phyloP scores from a whole-genome alignment of 1,284 basidiomycete species.

The Ceratobasidium sp. region DNA sequence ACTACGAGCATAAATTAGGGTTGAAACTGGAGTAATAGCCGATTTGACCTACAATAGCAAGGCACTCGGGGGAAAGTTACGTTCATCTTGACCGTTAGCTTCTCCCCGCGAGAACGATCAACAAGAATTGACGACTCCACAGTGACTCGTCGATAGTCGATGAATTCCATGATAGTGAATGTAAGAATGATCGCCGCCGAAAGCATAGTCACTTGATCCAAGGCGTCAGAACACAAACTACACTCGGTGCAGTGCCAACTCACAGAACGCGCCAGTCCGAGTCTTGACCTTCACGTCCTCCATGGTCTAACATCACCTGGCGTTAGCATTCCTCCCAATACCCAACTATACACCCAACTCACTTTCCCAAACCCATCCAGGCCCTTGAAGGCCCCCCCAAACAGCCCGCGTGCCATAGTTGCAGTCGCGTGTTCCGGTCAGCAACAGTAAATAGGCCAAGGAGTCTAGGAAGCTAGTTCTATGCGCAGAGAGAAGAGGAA shows the following conservation, averaged over 20 bases:
- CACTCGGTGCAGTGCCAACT: constrained; percentile 54
- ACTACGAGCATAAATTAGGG: constrained; percentile 63
- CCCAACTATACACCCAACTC: constrained; percentile 49
- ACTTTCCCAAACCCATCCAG: constrained; percentile 99
- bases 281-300: constrained; percentile 99
- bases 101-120: constrained; percentile 94
- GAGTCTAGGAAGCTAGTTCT: background rate
- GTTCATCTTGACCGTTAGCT: constrained; percentile 91
- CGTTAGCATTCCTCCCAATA: background rate
- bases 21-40: too few species aligned
- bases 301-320: constrained; percentile 64
- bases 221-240: constrained; percentile 18
- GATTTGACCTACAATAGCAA: constrained; percentile 84
- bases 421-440: background rate
- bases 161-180: constrained; percentile 92
- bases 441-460: background rate
- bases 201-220: constrained; percentile 35
- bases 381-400: constrained; percentile 75
- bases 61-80: constrained; percentile 97
- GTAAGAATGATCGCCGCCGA: constrained; percentile 86
- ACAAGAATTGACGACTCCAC: constrained; percentile 92
- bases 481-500: too few species aligned
- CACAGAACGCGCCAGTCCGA: constrained; percentile 88
- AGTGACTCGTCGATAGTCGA: constrained; percentile 91
- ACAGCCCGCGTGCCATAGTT: constrained; percentile 73